Conservation (phyloP, 1,139 yeast genomes). For the Blastobotrys persicus region DNA sequence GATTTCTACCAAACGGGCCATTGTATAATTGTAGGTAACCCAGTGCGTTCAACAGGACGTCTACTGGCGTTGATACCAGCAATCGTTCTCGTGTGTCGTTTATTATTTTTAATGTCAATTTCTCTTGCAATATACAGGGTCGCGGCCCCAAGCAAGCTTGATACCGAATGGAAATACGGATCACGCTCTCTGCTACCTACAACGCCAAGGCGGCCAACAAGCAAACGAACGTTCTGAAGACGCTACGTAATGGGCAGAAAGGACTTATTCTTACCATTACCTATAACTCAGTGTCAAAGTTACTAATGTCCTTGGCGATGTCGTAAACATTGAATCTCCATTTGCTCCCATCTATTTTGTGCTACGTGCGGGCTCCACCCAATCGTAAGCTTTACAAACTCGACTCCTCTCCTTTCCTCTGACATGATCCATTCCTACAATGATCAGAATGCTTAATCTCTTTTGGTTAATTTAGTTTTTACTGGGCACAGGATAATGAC, state of each 20-base stretch:
- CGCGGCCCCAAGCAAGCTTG: constrained; percentile 60
- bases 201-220: constrained; percentile 51
- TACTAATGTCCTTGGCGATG: constrained; percentile 13
- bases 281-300: constrained; percentile 15
- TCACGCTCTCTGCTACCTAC: too few species aligned
- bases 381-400: not conserved
- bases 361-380: constrained; percentile 3
- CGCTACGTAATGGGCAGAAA: constrained; percentile 34
- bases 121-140: constrained; percentile 48
- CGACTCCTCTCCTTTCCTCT: not conserved
- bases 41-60: constrained; percentile 42
- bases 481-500: too few species aligned
- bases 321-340: constrained; percentile 15
- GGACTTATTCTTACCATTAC: constrained; percentile 13
- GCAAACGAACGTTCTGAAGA: constrained; percentile 47
- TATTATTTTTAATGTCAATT: constrained; percentile 45
- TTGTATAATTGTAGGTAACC: too few species aligned
- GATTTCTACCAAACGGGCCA: too few species aligned
- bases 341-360: constrained; percentile 18
- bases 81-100: constrained; percentile 41
- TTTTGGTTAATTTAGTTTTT: too few species aligned
- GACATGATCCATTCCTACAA: not conserved
- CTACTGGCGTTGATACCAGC: constrained; percentile 59
- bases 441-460: too few species aligned
- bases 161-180: constrained; percentile 54